phyloP scores from a whole-genome alignment of 2,329 filamentous ascomycete species.

The Fusarium sp. region DNA sequence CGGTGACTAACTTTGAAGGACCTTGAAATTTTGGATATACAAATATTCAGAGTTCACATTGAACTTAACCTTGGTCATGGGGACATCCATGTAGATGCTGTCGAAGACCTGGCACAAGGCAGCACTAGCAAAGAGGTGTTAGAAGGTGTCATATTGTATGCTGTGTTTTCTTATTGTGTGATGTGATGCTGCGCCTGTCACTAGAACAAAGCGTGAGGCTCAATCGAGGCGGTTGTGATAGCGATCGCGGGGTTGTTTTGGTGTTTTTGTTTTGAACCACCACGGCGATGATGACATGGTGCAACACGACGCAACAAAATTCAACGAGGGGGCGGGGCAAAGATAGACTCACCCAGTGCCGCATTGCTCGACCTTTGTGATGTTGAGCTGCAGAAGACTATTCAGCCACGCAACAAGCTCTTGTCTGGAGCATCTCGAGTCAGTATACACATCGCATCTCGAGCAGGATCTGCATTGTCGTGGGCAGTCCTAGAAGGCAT shows the following conservation, averaged over 20 bases:
- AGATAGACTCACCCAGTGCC: constrained; percentile 84
- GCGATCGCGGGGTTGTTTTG: constrained; percentile 33
- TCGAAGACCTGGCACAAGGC: constrained; percentile 98
- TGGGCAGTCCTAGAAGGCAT: constrained; percentile 13
- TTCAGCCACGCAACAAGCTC: constrained; percentile 98
- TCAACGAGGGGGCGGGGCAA: constrained; percentile 50
- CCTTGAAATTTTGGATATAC: constrained; percentile 98
- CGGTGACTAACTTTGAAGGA: constrained; percentile 84
- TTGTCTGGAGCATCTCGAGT: constrained; percentile 76
- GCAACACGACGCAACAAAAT: constrained; percentile 32
- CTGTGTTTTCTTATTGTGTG: neutral
- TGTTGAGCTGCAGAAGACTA: constrained; percentile 96
- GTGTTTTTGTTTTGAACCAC: constrained; percentile 30
- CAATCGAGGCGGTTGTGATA: constrained; percentile 3
- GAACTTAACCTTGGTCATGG: constrained; percentile 98
- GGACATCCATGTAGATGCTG: constrained; percentile 95
- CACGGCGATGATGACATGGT: constrained; percentile 40
- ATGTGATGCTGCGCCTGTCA: neutral
- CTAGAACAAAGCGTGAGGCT: neutral
- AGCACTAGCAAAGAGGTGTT: constrained; percentile 72
- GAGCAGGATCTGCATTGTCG: constrained; percentile 6
- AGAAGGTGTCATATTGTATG: constrained; percentile 12
- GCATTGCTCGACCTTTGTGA: constrained; percentile 99
- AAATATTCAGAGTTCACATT: constrained; percentile 97
- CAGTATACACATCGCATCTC: constrained; percentile 28